Conservation (phyloP, 306 rosid genomes). For the Geum urbanum region DNA sequence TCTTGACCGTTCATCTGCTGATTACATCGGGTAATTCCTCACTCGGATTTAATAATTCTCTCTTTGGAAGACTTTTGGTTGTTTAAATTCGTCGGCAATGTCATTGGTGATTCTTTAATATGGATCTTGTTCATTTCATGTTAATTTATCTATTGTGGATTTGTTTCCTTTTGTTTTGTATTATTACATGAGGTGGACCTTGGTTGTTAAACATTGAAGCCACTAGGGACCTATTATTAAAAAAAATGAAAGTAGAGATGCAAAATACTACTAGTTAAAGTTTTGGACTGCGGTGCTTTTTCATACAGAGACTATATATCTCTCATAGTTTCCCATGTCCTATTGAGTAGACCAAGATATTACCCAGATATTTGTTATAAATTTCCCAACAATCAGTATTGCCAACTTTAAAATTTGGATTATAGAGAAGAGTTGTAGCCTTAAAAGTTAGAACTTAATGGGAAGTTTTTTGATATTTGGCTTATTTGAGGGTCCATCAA, state of each 20-base stretch:
- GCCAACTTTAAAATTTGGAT: neutral
- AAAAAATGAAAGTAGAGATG: neutral
- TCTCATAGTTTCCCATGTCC: neutral
- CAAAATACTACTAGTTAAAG: neutral
- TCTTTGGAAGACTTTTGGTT: neutral
- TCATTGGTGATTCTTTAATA: neutral
- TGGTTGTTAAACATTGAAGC: neutral
- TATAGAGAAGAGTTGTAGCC: neutral
- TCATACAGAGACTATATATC: neutral
- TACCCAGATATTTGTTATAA: neutral
- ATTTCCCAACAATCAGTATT: neutral
- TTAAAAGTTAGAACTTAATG: neutral
- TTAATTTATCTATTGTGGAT: neutral
- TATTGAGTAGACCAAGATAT: neutral
- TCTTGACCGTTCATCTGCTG: conserved; percentile 95
- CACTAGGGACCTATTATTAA: neutral
- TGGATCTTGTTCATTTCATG: neutral
- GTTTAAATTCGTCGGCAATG: neutral
- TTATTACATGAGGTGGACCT: neutral
- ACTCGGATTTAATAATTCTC: neutral
- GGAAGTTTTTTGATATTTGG: neutral
- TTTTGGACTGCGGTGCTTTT: neutral
- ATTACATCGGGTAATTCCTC: conserved; percentile 75
- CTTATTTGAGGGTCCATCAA: too few species aligned
- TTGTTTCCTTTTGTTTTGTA: neutral